Conservation (phyloP, 2,329 filamentous ascomycete genomes). For the Fusarium hainanense region DNA sequence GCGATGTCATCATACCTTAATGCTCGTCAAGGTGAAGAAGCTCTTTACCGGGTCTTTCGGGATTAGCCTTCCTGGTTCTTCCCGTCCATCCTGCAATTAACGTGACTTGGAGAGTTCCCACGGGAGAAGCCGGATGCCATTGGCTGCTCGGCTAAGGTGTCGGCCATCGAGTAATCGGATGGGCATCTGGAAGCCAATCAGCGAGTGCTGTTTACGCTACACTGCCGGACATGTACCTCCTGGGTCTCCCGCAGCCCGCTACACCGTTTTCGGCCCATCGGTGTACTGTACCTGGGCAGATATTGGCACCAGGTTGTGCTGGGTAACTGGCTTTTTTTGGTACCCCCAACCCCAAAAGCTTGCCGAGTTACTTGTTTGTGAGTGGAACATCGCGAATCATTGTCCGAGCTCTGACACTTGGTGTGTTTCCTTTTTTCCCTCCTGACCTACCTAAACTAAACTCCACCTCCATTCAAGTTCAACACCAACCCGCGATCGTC, state of each 20-base stretch:
- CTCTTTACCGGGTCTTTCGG: neutral
- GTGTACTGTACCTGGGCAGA: slow-evolving; percentile 4
- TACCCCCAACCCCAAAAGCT: slow-evolving; percentile 11
- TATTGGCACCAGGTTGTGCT: slow-evolving; percentile 4
- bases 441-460: slow-evolving; percentile 21
- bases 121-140: slow-evolving; percentile 26
- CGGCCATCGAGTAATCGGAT: slow-evolving; percentile 16
- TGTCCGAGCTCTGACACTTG: slow-evolving; percentile 32
- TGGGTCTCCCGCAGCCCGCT: neutral
- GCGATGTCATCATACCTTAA: neutral
- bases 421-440: slow-evolving; percentile 36
- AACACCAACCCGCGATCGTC: slow-evolving; percentile 14
- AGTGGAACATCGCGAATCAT: slow-evolving; percentile 40
- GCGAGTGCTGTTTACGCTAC: slow-evolving; percentile 2
- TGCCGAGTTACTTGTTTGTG: slow-evolving; percentile 29
- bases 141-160: slow-evolving; percentile 31
- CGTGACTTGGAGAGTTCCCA: neutral
- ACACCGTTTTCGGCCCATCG: slow-evolving; percentile 4
- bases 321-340: slow-evolving; percentile 25
- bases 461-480: slow-evolving; percentile 23
- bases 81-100: neutral
- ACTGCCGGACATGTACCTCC: slow-evolving; percentile 38
- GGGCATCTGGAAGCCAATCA: slow-evolving; percentile 5
- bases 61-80: neutral
- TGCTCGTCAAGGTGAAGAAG: neutral